phyloP scores from a whole-genome alignment of 441 rosid genomes.

The Adansonia grandidieri region DNA sequence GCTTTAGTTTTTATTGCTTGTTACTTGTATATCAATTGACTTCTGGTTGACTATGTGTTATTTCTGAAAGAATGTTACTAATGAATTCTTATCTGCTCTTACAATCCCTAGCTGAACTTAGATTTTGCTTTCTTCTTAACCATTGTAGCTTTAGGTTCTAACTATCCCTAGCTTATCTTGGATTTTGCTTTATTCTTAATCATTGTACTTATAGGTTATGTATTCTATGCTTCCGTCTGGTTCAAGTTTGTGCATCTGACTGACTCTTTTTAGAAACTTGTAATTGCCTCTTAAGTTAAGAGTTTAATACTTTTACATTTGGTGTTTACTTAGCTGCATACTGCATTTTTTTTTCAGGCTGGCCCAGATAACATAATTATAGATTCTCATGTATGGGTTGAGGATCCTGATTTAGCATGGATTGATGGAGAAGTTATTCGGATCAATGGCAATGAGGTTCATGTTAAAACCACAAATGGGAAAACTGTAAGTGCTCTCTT shows the following conservation, averaged over 20 bases:
- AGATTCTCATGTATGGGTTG: constrained; percentile 81
- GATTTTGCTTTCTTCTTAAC: constrained; percentile 9
- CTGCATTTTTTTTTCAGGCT: constrained; percentile 34
- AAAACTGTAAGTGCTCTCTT: constrained; percentile 50
- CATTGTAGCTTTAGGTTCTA: background rate
- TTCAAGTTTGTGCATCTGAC: constrained; percentile 5
- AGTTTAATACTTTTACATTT: constrained; percentile 5
- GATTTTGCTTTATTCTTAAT: constrained; percentile 7
- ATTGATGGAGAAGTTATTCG: constrained; percentile 64
- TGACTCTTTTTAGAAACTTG: background rate
- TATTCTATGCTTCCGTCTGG: background rate
- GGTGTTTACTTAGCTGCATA: background rate
- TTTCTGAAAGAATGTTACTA: constrained; percentile 12
- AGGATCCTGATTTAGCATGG: constrained; percentile 71
- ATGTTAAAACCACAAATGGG: constrained; percentile 51
- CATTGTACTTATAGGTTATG: background rate
- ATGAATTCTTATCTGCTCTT: background rate
- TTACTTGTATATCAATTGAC: constrained; percentile 1
- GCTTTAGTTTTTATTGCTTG: background rate
- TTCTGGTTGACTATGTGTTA: background rate
- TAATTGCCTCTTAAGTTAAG: background rate
- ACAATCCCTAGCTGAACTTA: background rate
- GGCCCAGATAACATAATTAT: constrained; percentile 59
- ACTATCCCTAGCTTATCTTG: background rate
- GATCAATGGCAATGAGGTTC: constrained; percentile 51